Percentiles rank a stretch among this genome's conserved stretches.
Evolutionary conservation across 345 rosid species (phyloP).

Genomic region (Linum lewisii): DNA sequence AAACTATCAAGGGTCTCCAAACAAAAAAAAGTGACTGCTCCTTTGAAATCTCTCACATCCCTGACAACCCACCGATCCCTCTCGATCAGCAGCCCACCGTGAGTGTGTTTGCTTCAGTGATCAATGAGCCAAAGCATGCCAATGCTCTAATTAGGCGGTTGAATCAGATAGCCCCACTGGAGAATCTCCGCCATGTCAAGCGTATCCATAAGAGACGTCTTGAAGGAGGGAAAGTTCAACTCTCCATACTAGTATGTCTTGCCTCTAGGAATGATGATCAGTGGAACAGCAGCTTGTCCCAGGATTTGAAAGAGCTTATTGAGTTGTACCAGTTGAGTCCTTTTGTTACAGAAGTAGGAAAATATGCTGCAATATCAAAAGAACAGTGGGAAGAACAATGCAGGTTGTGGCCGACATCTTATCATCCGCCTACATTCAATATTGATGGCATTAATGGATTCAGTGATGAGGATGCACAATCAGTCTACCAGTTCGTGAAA

Average conservation of each 20-base stretch:
- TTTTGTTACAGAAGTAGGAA: constrained; percentile 64
- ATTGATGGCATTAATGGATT: constrained; percentile 77
- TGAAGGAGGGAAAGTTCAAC: constrained; percentile 49
- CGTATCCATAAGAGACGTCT: constrained; percentile 44
- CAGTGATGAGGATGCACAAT: constrained; percentile 45
- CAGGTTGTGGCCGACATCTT: constrained; percentile 92
- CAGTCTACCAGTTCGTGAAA: constrained; percentile 51
- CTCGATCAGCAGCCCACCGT: constrained; percentile 61
- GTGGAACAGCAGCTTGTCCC: constrained; percentile 27
- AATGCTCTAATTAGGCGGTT: constrained; percentile 52
- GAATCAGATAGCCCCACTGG: constrained; percentile 53
- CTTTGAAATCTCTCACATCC: constrained; percentile 35
- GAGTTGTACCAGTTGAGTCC: constrained; percentile 67
- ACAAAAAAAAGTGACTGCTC: constrained; percentile 21
- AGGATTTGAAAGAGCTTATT: constrained; percentile 42
- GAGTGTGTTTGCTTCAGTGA: constrained; percentile 47
- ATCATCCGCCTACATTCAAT: constrained; percentile 83
- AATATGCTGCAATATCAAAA: constrained; percentile 64
- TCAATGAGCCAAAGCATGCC: constrained; percentile 50
- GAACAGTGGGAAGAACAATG: constrained; percentile 90
- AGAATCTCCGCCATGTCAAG: constrained; percentile 67
- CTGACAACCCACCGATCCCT: constrained; percentile 37
- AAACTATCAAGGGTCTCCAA: constrained; percentile 84
- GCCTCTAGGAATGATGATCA: constrained; percentile 32
- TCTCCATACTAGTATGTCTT: constrained; percentile 57